Evolutionary conservation across 2,329 filamentous ascomycete genomes (phyloP).

Genomic region (Neopestalotiopsis rosae): DNA sequence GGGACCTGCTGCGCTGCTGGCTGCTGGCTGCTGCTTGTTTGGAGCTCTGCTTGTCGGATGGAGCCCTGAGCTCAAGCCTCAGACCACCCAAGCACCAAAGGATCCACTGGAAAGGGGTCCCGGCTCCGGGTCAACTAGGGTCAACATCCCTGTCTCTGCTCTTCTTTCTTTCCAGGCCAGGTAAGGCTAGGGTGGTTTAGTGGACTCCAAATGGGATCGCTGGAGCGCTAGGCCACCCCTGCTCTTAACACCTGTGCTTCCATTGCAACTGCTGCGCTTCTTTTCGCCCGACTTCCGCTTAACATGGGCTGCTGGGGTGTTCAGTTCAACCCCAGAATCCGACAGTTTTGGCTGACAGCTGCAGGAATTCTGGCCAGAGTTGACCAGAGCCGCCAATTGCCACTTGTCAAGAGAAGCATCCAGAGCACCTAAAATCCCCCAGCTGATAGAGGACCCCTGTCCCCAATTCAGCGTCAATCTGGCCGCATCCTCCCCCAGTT

Average conservation of each 20-base stretch:
- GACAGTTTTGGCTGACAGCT: constrained; percentile 2
- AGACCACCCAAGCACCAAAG: background rate
- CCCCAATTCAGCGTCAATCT: constrained; percentile 19
- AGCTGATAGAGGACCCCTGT: background rate
- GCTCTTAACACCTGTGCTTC: background rate
- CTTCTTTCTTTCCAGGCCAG: background rate
- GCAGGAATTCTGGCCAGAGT: background rate
- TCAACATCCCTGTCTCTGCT: background rate
- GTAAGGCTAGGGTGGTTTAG: background rate
- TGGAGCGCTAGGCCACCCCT: background rate
- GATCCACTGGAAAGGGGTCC: constrained; percentile 4
- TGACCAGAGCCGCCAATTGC: background rate
- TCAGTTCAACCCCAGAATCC: background rate
- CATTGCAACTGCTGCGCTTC: background rate
- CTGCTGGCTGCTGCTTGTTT: background rate
- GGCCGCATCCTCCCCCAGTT: constrained; percentile 20
- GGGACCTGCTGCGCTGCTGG: background rate
- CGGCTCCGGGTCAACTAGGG: background rate
- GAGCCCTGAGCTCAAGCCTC: constrained; percentile 1
- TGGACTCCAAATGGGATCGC: too few species aligned
- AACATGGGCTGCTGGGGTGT: background rate
- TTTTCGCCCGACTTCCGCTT: background rate
- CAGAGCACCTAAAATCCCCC: background rate
- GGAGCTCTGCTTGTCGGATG: constrained; percentile 6
- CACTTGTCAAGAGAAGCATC: constrained; percentile 14